Evolutionary conservation across 345 rosid genomes (phyloP).

Genomic region (Arabidopsis thaliana): TAIR10.1 NC_003075.7:2386501-2387000

Average conservation of each 20-base stretch:
- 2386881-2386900: constrained; percentile 20
- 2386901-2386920: background rate
- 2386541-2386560: constrained; percentile 74
- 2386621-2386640: constrained; percentile 65
- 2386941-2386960: no score
- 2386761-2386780: constrained; percentile 79
- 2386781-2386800: constrained; percentile 95
- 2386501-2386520: constrained; percentile 74
- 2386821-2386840: constrained; percentile 92
- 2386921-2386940: no score
- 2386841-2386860: constrained; percentile 84
- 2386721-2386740: constrained; percentile 63
- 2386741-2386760: constrained; percentile 82
- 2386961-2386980: no score
- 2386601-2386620: constrained; percentile 65
- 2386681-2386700: background rate
- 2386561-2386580: constrained; percentile 68
- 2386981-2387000: no score
- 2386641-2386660: constrained; percentile 55
- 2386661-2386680: background rate
- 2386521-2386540: constrained; percentile 66
- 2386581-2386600: constrained; percentile 69
- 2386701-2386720: background rate
- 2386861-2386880: constrained; percentile 73
- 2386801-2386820: constrained; percentile 83